Percentiles rank a stretch among this genome's conserved stretches.
These are phyloP conservation scores for Suillus occidentalis DNA, from an alignment of 768 basidiomycete species.

Conservation along the genomic window DNA sequence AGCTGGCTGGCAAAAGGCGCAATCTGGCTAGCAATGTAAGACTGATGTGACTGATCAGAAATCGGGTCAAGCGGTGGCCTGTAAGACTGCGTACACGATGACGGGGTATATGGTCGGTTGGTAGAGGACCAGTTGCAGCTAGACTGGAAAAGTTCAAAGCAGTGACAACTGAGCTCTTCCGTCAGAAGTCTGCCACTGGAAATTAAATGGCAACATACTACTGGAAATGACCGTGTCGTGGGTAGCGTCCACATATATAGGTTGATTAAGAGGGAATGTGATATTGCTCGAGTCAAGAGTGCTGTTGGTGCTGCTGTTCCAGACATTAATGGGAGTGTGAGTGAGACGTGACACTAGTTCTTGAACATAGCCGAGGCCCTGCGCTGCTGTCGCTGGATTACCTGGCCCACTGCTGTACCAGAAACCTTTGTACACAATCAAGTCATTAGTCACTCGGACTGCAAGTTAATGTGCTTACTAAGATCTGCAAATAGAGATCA, in stretches of 20 bases:
- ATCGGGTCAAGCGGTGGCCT: background rate
- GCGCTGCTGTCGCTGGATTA: slow-evolving; percentile 39
- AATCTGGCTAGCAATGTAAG: slow-evolving; percentile 43
- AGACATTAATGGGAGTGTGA: slow-evolving; percentile 34
- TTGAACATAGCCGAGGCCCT: slow-evolving; percentile 41
- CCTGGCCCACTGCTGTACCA: slow-evolving; percentile 46
- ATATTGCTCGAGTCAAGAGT: slow-evolving; percentile 42
- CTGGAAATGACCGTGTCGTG: slow-evolving; percentile 47
- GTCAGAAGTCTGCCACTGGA: background rate
- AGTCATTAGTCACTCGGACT: background rate
- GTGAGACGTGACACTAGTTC: slow-evolving; percentile 46
- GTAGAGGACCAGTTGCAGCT: slow-evolving; percentile 41
- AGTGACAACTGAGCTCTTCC: slow-evolving; percentile 31
- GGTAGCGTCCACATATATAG: slow-evolving; percentile 45
- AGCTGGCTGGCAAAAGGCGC: slow-evolving; percentile 51
- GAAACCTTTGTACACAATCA: slow-evolving; percentile 7
- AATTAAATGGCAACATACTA: slow-evolving; percentile 20
- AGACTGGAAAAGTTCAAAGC: slow-evolving; percentile 48
- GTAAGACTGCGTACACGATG: slow-evolving; percentile 23
- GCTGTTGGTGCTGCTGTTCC: slow-evolving; percentile 47
- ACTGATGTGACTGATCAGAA: slow-evolving; percentile 13
- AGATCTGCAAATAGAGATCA: slow-evolving; percentile 1
- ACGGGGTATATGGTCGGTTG: slow-evolving; percentile 35
- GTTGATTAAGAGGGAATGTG: slow-evolving; percentile 36
- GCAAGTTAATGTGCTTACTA: slow-evolving; percentile 10